Evolutionary conservation across 495 filamentous ascomycete species (phyloP), one percentile per base, ranked within the genome.

Genomic region (Talaromyces stipitatus): DNA sequence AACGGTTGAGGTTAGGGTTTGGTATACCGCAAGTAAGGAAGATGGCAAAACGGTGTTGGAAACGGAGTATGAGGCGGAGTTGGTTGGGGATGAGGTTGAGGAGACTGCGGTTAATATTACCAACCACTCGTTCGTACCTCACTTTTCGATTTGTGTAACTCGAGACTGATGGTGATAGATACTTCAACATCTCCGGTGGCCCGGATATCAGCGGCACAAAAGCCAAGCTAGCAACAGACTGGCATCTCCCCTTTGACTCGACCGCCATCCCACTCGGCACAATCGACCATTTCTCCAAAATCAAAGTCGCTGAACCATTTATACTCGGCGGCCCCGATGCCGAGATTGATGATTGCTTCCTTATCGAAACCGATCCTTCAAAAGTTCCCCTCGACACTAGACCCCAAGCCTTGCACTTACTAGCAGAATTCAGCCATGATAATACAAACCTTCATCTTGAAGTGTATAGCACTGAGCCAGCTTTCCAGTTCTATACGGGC

Each of bases 401-500:
- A 50, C 52, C 59, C 5, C 66, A 70, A 58, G 82, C 87, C 0
- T 72, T 96, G 11, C 75, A 78, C 24, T 81, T 75, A 5, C 80
- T 88, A 3, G 86, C 85, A 32, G 75, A 74, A 18, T 86, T 92
- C 57, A 80, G 78, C 67, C 87, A 95, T 63, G 82, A 88, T 5
- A 75, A 72, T 4, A 83, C 85, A 18, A 82, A 82, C 46, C 75
- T 96, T 59, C 84, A 95, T 63, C 82, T 97, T 20, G 88, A 96
- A 61, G 85, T 95, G 8, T 72, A 82, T 62, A 91, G 87, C 72
- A 97, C 91, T 0, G 92, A 97, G 72, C 94, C 94, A 1, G 90
- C 92, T 0, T 97, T 96, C 80, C 92, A 96, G 69, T 95, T 95
- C 73, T 97, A 97, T 73, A 95, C 90, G 0, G 94, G 91, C 46